phyloP scores from a whole-genome alignment of 2,329 filamentous ascomycete species.

The Pseudogymnoascus sp. region DNA sequence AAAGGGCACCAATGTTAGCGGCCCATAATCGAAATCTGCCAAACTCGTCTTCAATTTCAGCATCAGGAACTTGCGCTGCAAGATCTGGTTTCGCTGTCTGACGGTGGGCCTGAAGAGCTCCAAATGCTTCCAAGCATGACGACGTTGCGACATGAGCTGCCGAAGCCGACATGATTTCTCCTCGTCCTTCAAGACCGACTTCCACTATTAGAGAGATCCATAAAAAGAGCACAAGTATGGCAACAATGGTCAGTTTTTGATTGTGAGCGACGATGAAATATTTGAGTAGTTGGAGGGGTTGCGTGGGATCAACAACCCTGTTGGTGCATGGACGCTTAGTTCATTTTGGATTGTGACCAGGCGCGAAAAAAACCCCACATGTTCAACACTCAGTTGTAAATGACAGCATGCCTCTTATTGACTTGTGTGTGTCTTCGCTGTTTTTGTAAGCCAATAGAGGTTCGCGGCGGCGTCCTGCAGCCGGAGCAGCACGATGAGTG shows the following conservation, averaged over 20 bases:
- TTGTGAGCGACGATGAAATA: neutral
- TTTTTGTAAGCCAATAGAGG: neutral
- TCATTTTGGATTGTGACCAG: neutral
- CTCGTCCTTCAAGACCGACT: neutral
- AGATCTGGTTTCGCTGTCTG: neutral
- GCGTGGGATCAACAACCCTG: neutral
- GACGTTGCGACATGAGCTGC: neutral
- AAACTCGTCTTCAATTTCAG: constrained; percentile 10
- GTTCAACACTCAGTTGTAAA: neutral
- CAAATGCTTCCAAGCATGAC: constrained; percentile 2
- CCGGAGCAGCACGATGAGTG: neutral
- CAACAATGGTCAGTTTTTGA: neutral
- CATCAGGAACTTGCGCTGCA: neutral
- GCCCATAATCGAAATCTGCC: constrained; percentile 13
- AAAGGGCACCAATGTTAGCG: constrained; percentile 11
- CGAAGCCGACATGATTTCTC: neutral
- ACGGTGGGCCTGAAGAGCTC: neutral
- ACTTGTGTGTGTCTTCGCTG: neutral
- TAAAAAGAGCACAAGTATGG: neutral
- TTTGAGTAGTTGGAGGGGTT: neutral
- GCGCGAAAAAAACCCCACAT: neutral
- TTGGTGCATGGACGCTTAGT: neutral
- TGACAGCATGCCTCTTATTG: neutral
- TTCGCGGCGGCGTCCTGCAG: neutral
- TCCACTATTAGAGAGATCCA: neutral